Conservation (phyloP, 1,284 basidiomycete species). For the Microbotryomycetes sp. region DNA sequence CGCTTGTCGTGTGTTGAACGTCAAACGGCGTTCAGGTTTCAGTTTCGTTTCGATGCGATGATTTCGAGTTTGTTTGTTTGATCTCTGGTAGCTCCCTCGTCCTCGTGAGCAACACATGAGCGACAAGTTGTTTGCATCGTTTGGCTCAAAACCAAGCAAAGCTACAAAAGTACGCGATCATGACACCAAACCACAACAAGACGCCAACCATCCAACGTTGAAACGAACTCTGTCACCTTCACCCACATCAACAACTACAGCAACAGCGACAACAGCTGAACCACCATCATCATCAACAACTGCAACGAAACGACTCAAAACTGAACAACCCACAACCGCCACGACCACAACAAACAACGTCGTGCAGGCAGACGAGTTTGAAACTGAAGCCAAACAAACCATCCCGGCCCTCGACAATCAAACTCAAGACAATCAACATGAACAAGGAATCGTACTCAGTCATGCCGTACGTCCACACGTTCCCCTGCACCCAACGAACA, state of each 20-base stretch:
- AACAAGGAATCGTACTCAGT: constrained; percentile 38
- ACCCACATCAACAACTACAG: neutral
- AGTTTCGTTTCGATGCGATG: neutral
- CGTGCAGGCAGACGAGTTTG: constrained; percentile 33
- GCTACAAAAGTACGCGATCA: neutral
- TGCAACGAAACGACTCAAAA: neutral
- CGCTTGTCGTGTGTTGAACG: neutral
- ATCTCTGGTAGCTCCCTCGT: no score
- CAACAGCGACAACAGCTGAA: neutral
- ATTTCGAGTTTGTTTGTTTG: no score
- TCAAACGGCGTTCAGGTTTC: neutral
- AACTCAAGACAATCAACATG: neutral
- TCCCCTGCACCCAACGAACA: neutral
- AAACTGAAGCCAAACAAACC: constrained; percentile 33
- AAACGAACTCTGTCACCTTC: neutral
- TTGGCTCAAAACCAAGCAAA: neutral
- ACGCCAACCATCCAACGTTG: neutral
- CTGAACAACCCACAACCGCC: neutral
- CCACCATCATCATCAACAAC: neutral
- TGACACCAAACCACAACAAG: no score
- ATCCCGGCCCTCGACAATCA: constrained; percentile 7
- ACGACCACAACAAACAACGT: constrained; percentile 21
- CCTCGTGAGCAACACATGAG: neutral
- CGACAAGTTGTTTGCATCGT: neutral
- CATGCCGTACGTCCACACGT: constrained; percentile 57